These are phyloP conservation scores for Castanea mollissima DNA, from an alignment of 306 rosid genomes.

Conservation along the genomic window DNA sequence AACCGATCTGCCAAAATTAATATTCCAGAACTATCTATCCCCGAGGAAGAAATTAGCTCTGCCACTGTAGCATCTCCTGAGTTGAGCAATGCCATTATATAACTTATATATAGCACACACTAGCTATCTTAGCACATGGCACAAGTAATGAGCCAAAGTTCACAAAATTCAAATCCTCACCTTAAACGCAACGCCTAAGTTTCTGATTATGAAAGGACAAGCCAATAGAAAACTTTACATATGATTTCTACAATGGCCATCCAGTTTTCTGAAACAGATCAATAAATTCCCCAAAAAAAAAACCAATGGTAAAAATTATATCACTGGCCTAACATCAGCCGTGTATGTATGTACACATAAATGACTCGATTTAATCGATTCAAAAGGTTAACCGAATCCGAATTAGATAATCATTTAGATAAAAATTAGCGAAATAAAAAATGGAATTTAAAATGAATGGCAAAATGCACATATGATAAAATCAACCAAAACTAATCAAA, in stretches of 20 bases:
- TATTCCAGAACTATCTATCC: too few relatives aligned
- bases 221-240: too few relatives aligned
- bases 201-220: too few relatives aligned
- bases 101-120: too few relatives aligned
- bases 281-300: neutral
- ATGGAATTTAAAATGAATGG: neutral
- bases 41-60: too few relatives aligned
- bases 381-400: neutral
- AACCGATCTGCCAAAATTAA: too few relatives aligned
- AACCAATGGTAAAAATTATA: neutral
- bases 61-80: too few relatives aligned
- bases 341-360: neutral
- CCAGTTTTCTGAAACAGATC: neutral
- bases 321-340: neutral
- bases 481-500: neutral
- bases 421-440: neutral
- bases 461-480: neutral
- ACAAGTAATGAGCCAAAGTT: neutral
- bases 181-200: neutral
- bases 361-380: neutral
- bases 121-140: neutral
- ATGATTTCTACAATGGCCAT: neutral
- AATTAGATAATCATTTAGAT: constrained; percentile 9
- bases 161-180: neutral
- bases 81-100: too few relatives aligned